phyloP scores from a whole-genome alignment of 2,329 filamentous ascomycete species.

The Apiospora saccharicola region DNA sequence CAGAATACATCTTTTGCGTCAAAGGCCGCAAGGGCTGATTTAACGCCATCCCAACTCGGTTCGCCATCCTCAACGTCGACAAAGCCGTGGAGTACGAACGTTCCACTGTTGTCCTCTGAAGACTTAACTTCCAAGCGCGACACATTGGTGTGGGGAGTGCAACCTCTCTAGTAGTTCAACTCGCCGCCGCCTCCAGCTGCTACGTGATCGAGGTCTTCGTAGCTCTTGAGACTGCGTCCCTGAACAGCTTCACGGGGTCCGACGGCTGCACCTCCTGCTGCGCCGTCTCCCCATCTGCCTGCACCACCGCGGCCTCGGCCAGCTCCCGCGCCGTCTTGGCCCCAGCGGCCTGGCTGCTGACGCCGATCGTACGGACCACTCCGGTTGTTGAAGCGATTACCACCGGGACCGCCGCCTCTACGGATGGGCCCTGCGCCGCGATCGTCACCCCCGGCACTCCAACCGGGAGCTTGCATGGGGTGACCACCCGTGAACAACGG shows the following conservation, averaged over 20 bases:
- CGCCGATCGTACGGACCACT: slow-evolving; percentile 79
- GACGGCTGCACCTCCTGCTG: slow-evolving; percentile 76
- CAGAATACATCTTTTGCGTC: background rate
- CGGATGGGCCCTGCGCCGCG: slow-evolving; percentile 73
- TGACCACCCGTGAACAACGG: slow-evolving; percentile 55
- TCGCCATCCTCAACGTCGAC: background rate
- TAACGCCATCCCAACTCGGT: slow-evolving; percentile 11
- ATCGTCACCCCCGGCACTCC: slow-evolving; percentile 58
- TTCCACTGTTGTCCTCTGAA: background rate
- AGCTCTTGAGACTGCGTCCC: slow-evolving; percentile 92
- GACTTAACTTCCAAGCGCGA: slow-evolving; percentile 1
- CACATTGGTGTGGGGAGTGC: background rate
- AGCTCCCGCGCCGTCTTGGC: slow-evolving; percentile 57
- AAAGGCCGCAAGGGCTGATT: slow-evolving; percentile 4
- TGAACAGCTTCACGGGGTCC: slow-evolving; percentile 92
- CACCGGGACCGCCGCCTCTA: slow-evolving; percentile 67
- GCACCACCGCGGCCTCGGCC: slow-evolving; percentile 59
- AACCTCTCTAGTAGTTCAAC: slow-evolving; percentile 77
- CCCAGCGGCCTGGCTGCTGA: slow-evolving; percentile 60
- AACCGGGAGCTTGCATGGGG: slow-evolving; percentile 51
- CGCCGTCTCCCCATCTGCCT: slow-evolving; percentile 75
- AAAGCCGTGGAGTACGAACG: background rate
- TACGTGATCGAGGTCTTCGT: slow-evolving; percentile 94
- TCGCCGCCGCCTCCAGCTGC: slow-evolving; percentile 78
- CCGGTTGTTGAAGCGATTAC: slow-evolving; percentile 67